Base-by-base conservation (phyloP, 768 basidiomycete species). In the Trametes cingulata region DNA sequence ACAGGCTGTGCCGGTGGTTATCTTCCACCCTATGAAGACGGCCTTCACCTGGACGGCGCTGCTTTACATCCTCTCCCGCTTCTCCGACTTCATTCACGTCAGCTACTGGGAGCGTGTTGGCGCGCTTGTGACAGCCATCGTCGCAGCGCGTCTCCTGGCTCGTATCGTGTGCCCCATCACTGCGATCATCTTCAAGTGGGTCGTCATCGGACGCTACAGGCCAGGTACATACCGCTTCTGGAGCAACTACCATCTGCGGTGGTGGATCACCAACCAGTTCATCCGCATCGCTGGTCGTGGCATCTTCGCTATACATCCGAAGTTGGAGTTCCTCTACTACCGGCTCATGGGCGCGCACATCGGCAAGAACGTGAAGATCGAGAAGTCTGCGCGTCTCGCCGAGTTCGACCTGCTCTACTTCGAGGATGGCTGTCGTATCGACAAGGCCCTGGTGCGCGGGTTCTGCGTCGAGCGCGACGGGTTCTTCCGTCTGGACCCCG, bases 381-480 rank as follows among this genome's bases (percentile, higher is more conserved):
- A 75, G 46, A 71, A 76, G 40, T 68, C 66, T n/a, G 75, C 76
- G 0, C 69, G 64, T n/a, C 69, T 82, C 2, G 76, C 74, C 36
- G 80, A 82, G 67, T 77, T 67, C 66, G 80, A 82, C 56, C 70
- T 82, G n/a, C 66, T 82, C 25, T 74, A 72, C 7, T 63, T 80
- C 42, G 64, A 73, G 36, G 78, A 82, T 63, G 79, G 75, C 7
- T 78, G 77, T 55, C 73, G 74, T n/a, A 69, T 82, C 41, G 78
- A 80, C 58, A 72, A 70, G 22, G 66, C 77, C 0, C 68, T 75
- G 3, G 65, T 80, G 13, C 75, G 79, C 13, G 78, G 76, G 13
- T 80, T 81, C 62, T 74, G 76, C 46, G 78, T 80, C 6, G 80
- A 82, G 64, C 70, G 75, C 19, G 76, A 80, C 54, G 78, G 79